Base-by-base conservation (phyloP, 768 basidiomycete genomes). In the Suillus sp. region DNA sequence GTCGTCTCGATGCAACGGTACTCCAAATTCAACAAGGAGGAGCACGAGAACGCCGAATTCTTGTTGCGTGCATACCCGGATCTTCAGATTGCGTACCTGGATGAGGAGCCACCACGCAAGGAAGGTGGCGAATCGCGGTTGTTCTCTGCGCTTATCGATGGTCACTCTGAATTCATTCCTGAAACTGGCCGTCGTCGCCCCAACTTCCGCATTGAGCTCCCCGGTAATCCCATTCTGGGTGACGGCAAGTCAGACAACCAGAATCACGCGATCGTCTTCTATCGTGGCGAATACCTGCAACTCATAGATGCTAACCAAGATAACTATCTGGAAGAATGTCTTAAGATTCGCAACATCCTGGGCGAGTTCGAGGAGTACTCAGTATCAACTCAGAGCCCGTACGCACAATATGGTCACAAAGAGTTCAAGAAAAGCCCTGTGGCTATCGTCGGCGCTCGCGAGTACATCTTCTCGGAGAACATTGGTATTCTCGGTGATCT, bases 201-300 rank as follows among this genome's bases (percentile, higher is more conserved):
- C 70, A 99, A 99, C 80, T 99, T 99, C 87, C 88, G 96, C 63
- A 93, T 99, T 75, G 96, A 99, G 78, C 83, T 99, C 18, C 97
- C 97, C 51, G 97, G 97, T 30, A 99, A 99, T 79, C 97, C 97
- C 1, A 99, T 99, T 79, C 86, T 99, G 59, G 97, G 96, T 64
- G 97, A 99, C 72, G 97, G 97, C 63, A 99, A 99, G 79, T 96
- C 95, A 30, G 97, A 99, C 81, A 99, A 99, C 78, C 97, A 99
- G 85, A 99, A 99, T 76, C 97, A 99, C 69, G 96, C 97, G 34
- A 96, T 99, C 77, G 88, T 99, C 77, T 99, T 99, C 82, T 98
- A 99, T 79, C 94, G 97, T 65, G 97, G 97, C 69, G 97, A 99
- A 79, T 99, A 99, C 77, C 82, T 99, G 4, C 97, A 99, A 79